These are phyloP conservation scores for Samsoniella hepiali DNA, from an alignment of 2,329 filamentous ascomycete genomes.

Conservation along the genomic window DNA sequence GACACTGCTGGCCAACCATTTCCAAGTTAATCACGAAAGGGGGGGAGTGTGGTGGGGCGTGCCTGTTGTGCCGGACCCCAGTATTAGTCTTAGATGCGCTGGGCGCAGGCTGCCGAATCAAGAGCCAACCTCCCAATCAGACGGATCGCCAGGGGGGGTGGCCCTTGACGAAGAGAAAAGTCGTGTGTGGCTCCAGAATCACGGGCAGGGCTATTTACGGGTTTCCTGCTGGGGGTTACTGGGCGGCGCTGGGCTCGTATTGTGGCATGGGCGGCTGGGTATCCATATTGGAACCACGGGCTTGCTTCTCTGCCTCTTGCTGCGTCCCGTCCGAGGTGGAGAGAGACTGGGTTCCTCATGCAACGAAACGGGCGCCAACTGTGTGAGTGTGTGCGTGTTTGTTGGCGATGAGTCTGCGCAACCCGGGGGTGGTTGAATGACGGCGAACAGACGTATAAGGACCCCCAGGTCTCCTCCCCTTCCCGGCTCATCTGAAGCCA, in stretches of 20 bases:
- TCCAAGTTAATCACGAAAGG: neutral
- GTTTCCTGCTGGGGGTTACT: neutral
- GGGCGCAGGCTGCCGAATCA: neutral
- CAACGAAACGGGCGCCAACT: constrained; percentile 10
- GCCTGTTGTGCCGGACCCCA: neutral
- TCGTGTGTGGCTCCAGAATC: neutral
- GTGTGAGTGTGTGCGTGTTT: neutral
- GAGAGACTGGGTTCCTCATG: neutral
- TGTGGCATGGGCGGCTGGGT: constrained; percentile 14
- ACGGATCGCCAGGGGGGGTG: constrained; percentile 11
- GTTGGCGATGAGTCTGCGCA: constrained; percentile 2
- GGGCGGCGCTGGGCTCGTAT: constrained; percentile 14
- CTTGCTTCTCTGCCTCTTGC: neutral
- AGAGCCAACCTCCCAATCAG: constrained; percentile 10
- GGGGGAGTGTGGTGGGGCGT: constrained; percentile 1
- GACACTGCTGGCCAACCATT: constrained; percentile 9
- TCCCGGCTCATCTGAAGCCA: neutral
- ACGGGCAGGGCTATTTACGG: constrained; percentile 8
- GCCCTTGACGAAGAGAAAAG: neutral
- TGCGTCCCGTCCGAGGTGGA: neutral
- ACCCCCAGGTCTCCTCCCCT: constrained; percentile 11
- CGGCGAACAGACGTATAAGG: constrained; percentile 12
- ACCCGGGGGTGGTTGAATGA: neutral
- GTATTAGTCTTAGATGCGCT: neutral
- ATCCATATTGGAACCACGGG: constrained; percentile 7